Percentiles rank a stretch among this genome's conserved stretches.
Evolutionary conservation across 2,329 filamentous ascomycete genomes (phyloP).

Genomic region (Knoxdaviesia proteae): DNA sequence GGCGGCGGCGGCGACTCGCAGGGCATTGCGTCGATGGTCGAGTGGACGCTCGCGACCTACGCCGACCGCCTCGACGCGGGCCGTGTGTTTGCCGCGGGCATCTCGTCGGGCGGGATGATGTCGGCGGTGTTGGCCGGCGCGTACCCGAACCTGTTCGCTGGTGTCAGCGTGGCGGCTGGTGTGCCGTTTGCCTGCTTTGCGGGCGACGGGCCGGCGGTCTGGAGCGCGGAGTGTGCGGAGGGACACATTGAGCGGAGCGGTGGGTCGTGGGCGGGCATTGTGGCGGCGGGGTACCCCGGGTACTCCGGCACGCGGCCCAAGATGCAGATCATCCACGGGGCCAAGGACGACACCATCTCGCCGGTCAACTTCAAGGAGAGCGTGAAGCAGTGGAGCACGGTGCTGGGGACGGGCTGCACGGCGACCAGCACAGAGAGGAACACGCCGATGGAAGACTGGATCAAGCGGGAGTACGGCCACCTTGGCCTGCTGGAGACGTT

Average conservation of each 20-base stretch:
- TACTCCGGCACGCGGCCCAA: constrained; percentile 30
- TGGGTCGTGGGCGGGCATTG: constrained; percentile 14
- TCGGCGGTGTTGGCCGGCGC: constrained; percentile 27
- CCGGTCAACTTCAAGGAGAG: constrained; percentile 32
- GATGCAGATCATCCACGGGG: constrained; percentile 37
- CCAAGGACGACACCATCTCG: constrained; percentile 25
- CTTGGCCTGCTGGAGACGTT: constrained; percentile 6
- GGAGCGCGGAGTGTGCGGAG: constrained; percentile 30
- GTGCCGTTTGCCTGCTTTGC: constrained; percentile 28
- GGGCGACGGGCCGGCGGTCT: constrained; percentile 17
- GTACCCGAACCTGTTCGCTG: constrained; percentile 31
- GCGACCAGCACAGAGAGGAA: constrained; percentile 3
- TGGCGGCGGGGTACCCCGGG: constrained; percentile 22
- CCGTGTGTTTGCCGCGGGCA: constrained; percentile 29
- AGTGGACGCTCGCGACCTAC: constrained; percentile 25
- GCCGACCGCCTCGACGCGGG: constrained; percentile 15
- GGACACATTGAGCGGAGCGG: constrained; percentile 20
- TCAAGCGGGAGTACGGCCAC: constrained; percentile 6
- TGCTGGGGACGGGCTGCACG: constrained; percentile 6
- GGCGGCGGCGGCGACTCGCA: constrained; percentile 27
- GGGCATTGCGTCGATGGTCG: constrained; percentile 32
- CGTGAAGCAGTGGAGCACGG: constrained; percentile 29
- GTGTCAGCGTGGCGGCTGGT: constrained; percentile 22
- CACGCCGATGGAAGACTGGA: constrained; percentile 4
- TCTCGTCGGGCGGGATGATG: constrained; percentile 34